These are phyloP conservation scores for Secale cereale DNA, from an alignment of 176 grass and related monocot species.

Conservation along the genomic window DNA sequence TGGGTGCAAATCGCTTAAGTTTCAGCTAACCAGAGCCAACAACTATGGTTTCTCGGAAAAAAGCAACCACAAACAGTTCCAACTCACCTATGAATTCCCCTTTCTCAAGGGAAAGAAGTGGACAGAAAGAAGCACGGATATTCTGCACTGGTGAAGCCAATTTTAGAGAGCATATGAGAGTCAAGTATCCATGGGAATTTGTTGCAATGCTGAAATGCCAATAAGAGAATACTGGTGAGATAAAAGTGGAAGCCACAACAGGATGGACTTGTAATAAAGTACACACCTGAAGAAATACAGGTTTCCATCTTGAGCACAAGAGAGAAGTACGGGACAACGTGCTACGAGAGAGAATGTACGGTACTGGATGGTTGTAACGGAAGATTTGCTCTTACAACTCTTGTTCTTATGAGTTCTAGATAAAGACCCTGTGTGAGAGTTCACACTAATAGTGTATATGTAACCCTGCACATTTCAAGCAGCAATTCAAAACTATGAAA, in stretches of 20 bases:
- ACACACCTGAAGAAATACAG: constrained; percentile 91
- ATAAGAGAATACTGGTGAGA: constrained; percentile 27
- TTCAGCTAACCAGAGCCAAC: neutral
- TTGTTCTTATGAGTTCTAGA: constrained; percentile 84
- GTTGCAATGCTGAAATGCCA: constrained; percentile 57
- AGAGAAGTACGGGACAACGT: constrained; percentile 82
- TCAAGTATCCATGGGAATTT: constrained; percentile 80
- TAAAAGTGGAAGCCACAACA: constrained; percentile 2
- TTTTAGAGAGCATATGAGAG: constrained; percentile 81
- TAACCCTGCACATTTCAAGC: constrained; percentile 60
- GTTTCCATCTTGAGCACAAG: constrained; percentile 89
- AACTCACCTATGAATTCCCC: constrained; percentile 94
- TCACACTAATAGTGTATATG: constrained; percentile 76
- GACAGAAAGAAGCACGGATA: constrained; percentile 86
- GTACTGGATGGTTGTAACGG: constrained; percentile 76
- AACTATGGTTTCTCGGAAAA: neutral
- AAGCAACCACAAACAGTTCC: neutral
- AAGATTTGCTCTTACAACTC: constrained; percentile 75
- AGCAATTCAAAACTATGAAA: constrained; percentile 26
- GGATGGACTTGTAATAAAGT: constrained; percentile 11
- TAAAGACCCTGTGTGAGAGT: constrained; percentile 80
- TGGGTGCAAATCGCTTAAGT: constrained; percentile 10
- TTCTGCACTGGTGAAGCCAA: constrained; percentile 56
- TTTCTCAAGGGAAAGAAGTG: constrained; percentile 98
- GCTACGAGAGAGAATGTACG: constrained; percentile 88